These are phyloP conservation scores for Solanum chiquidenum DNA, from an alignment of 257 asterid genomes.

Conservation along the genomic window DNA sequence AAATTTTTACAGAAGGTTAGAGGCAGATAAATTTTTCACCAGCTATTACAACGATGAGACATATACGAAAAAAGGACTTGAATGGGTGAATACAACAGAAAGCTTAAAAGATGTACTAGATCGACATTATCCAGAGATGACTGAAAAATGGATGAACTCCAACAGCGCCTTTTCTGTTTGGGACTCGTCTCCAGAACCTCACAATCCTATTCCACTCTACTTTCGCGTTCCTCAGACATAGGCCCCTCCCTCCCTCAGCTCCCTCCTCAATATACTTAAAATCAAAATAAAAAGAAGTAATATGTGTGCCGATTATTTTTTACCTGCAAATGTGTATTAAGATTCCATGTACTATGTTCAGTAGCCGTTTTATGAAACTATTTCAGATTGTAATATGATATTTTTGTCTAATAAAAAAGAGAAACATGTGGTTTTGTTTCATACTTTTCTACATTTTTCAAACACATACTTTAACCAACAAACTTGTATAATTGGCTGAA, in stretches of 20 bases:
- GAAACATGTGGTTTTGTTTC: background rate
- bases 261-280: background rate
- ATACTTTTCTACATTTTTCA: background rate
- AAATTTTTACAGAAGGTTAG: conserved; percentile 32
- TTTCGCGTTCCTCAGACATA: conserved; percentile 29
- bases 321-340: background rate
- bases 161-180: conserved; percentile 53
- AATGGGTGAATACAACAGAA: conserved; percentile 59
- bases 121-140: conserved; percentile 52
- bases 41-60: conserved; percentile 42
- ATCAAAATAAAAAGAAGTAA: background rate
- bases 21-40: conserved; percentile 48
- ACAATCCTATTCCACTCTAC: conserved; percentile 37
- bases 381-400: background rate
- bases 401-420: too few species aligned
- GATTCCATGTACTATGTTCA: background rate
- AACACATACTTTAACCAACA: too few species aligned
- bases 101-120: conserved; percentile 44
- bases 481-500: too few species aligned
- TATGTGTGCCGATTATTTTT: background rate
- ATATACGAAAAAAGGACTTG: conserved; percentile 48
- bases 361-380: background rate
- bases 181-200: conserved; percentile 35
- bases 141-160: conserved; percentile 52
- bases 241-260: background rate